phyloP scores from a whole-genome alignment of 495 filamentous ascomycete species.

The Xylaria palmicola region DNA sequence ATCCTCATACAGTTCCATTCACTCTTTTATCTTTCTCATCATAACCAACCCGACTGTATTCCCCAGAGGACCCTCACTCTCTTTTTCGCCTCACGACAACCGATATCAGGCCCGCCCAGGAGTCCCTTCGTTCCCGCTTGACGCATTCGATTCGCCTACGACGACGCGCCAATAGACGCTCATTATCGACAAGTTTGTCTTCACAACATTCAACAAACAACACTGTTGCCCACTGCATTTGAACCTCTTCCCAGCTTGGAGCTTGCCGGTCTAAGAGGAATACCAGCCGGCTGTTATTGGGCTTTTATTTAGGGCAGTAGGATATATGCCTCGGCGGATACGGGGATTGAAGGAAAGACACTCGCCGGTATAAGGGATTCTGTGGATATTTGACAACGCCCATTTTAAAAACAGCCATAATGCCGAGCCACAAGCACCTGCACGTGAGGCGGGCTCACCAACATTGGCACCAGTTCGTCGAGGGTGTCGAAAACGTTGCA shows the following conservation, averaged over 20 bases:
- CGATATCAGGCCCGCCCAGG: slow-evolving; percentile 17
- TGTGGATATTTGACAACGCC: not conserved
- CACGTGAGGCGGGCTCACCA: slow-evolving; percentile 26
- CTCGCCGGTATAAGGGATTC: not conserved
- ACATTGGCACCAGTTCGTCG: slow-evolving; percentile 24
- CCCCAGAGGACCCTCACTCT: slow-evolving; percentile 26
- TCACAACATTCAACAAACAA: not conserved
- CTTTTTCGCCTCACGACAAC: slow-evolving; percentile 16
- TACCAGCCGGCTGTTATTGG: not conserved
- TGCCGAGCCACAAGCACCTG: slow-evolving; percentile 30
- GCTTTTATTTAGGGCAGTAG: not conserved
- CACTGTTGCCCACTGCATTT: not conserved
- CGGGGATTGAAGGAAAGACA: not conserved
- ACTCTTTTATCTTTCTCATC: slow-evolving; percentile 25
- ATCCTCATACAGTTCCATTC: slow-evolving; percentile 34
- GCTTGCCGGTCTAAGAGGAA: not conserved
- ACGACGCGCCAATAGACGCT: slow-evolving; percentile 21
- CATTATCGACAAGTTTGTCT: slow-evolving; percentile 13
- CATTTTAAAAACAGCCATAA: slow-evolving; percentile 6
- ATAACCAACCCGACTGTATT: slow-evolving; percentile 20
- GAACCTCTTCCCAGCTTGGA: not conserved
- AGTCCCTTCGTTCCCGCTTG: slow-evolving; percentile 11
- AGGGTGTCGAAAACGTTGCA: slow-evolving; percentile 21
- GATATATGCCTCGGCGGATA: slow-evolving; percentile 1
- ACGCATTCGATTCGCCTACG: slow-evolving; percentile 21